phyloP scores from a whole-genome alignment of 805 yeast genomes.

The Candida jianshihensis region DNA sequence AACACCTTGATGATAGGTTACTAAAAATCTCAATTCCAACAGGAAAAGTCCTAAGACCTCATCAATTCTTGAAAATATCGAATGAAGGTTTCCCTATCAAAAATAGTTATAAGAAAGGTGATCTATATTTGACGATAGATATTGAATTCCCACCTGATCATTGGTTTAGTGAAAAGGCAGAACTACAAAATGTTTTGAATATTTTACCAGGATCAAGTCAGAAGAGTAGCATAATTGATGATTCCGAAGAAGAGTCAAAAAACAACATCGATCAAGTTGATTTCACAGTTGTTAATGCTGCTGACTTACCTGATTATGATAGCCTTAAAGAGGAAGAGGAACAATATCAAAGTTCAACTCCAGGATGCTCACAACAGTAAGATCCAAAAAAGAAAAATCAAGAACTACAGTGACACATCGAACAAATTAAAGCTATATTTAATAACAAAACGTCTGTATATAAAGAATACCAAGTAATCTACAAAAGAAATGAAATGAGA shows the following conservation, averaged over 20 bases:
- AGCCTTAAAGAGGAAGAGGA: conserved; percentile 17
- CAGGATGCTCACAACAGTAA: conserved; percentile 38
- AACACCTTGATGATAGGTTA: conserved; percentile 76
- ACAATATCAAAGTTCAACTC: conserved; percentile 11
- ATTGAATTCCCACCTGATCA: conserved; percentile 79
- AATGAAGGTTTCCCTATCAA: conserved; percentile 82
- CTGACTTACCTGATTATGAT: conserved; percentile 21
- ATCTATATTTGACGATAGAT: conserved; percentile 60
- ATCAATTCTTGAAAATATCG: conserved; percentile 53
- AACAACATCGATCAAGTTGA: conserved; percentile 25
- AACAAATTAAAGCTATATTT: no score
- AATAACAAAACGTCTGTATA: no score
- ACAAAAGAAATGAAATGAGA: neutral
- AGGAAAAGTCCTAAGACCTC: conserved; percentile 80
- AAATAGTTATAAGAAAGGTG: conserved; percentile 42
- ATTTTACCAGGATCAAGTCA: conserved; percentile 38
- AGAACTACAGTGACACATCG: neutral
- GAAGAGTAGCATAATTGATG: conserved; percentile 7
- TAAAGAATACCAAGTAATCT: no score
- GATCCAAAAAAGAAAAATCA: no score
- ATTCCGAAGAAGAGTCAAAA: conserved; percentile 18
- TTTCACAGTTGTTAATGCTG: conserved; percentile 18
- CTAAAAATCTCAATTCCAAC: conserved; percentile 56
- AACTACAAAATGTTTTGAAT: conserved; percentile 45
- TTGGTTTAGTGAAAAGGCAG: conserved; percentile 76